Evolutionary conservation across 345 rosid genomes (phyloP).

Genomic region (Raphanus sativus): DNA sequence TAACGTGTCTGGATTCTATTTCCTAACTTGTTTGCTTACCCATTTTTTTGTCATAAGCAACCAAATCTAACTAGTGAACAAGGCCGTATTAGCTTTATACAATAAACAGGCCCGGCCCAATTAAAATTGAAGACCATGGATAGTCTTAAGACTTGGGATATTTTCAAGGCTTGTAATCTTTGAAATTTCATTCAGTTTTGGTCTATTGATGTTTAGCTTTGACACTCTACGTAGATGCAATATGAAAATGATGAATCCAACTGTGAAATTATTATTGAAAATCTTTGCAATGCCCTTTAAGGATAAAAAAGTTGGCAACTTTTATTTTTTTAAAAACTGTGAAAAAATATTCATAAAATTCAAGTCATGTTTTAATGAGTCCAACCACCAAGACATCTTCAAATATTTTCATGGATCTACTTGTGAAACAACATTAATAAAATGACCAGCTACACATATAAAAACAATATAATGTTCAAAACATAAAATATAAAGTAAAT

Average conservation of each 20-base stretch:
- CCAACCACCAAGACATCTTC: neutral
- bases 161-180: neutral
- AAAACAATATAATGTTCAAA: neutral
- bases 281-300: too few relatives aligned
- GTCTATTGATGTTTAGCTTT: neutral
- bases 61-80: neutral
- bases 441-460: neutral
- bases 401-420: neutral
- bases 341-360: neutral
- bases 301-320: too few relatives aligned
- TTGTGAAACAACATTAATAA: neutral
- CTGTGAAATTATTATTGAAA: neutral
- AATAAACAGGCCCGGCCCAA: neutral
- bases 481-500: too few relatives aligned
- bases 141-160: neutral
- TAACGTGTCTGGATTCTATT: neutral
- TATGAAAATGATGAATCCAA: neutral
- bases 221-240: neutral
- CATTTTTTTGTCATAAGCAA: neutral
- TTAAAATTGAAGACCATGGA: neutral
- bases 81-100: neutral
- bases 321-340: neutral
- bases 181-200: neutral
- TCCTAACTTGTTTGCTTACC: slow-evolving; percentile 2
- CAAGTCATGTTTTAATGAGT: neutral